These are phyloP conservation scores for Fusarium compactum DNA, from an alignment of 2,329 filamentous ascomycete genomes.

Conservation along the genomic window DNA sequence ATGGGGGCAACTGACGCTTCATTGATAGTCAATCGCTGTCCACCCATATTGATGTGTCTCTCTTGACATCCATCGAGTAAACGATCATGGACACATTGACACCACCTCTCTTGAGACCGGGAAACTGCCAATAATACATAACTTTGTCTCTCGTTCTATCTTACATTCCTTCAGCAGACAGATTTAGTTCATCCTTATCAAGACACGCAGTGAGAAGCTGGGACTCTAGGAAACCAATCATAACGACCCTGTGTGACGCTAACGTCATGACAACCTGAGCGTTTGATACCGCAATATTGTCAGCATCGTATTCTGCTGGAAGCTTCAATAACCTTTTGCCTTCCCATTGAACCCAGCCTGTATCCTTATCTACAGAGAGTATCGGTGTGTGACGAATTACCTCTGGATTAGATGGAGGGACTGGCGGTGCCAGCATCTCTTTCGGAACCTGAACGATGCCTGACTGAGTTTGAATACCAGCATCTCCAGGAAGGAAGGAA, in stretches of 20 bases:
- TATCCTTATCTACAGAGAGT: not conserved
- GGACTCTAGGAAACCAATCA: not conserved
- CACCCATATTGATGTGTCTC: no score
- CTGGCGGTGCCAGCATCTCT: not conserved
- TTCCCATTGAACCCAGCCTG: not conserved
- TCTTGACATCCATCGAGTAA: no score
- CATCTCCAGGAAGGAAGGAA: not conserved
- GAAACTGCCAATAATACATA: no score
- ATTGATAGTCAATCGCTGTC: no score
- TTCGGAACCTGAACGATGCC: not conserved
- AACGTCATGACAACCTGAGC: not conserved
- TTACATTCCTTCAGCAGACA: no score
- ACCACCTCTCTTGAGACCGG: no score
- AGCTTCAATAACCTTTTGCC: not conserved
- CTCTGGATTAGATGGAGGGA: not conserved
- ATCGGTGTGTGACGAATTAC: not conserved
- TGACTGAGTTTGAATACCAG: not conserved
- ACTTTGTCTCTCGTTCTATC: no score
- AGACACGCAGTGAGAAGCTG: not conserved
- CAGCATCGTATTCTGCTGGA: not conserved
- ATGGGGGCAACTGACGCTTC: no score
- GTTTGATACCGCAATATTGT: not conserved
- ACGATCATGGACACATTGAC: no score
- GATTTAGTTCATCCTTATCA: no score
- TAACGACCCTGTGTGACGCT: not conserved